A percentile compares a stretch with the other conserved stretches of the same genome.
phyloP scores from a whole-genome alignment of 306 rosid genomes.

The Castanopsis chinensis region DNA sequence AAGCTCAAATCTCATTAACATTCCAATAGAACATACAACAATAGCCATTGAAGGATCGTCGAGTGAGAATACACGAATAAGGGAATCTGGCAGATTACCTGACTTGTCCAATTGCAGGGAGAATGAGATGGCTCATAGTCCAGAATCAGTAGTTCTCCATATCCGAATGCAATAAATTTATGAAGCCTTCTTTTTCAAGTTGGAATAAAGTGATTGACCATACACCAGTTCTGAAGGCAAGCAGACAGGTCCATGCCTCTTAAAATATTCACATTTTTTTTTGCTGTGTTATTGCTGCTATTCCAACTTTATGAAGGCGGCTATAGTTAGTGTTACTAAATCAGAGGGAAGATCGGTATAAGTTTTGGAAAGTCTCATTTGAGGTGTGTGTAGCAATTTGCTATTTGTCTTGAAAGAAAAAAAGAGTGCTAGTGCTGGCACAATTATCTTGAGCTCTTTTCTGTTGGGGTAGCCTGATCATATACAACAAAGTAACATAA shows the following conservation, averaged over 20 bases:
- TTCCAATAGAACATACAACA: neutral
- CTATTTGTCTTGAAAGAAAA: neutral
- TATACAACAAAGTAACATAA: neutral
- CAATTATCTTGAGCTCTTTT: neutral
- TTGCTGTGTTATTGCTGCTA: neutral
- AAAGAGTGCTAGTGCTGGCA: neutral
- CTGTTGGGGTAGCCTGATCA: neutral
- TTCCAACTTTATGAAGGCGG: neutral
- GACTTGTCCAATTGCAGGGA: neutral
- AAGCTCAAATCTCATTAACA: neutral
- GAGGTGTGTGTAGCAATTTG: neutral
- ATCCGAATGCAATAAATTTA: constrained; percentile 10
- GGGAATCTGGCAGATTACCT: neutral
- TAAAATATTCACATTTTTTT: neutral
- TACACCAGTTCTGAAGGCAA: neutral
- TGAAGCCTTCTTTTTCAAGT: neutral
- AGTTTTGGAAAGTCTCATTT: neutral
- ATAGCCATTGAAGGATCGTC: constrained; percentile 12
- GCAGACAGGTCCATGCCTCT: neutral
- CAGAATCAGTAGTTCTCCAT: constrained; percentile 27
- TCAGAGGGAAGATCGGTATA: neutral
- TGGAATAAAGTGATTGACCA: neutral
- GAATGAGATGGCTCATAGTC: constrained; percentile 5
- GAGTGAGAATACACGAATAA: neutral
- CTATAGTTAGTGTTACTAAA: neutral